These are phyloP conservation scores for Straminergon stramineum DNA, from an alignment of 225 moss, liverwort and hornwort species.

Conservation along the genomic window DNA sequence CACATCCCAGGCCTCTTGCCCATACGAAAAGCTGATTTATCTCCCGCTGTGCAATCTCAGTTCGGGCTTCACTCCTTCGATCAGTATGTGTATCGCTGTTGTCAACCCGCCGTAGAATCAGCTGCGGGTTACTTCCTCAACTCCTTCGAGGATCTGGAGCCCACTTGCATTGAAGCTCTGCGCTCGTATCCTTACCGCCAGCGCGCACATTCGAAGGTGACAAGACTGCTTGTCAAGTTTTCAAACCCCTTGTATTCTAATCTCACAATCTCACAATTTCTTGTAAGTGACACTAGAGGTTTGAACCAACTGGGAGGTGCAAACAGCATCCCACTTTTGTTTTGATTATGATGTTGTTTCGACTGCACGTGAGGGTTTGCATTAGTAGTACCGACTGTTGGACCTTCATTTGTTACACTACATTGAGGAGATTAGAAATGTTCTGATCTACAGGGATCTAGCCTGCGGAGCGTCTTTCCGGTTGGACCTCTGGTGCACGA, in stretches of 20 bases:
- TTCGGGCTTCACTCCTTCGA: not conserved
- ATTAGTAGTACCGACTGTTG: not conserved
- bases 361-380: not conserved
- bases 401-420: not conserved
- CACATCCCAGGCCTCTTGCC: slow-evolving; percentile 12
- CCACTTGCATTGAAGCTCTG: slow-evolving; percentile 11
- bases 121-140: slow-evolving; percentile 11
- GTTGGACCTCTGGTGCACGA: slow-evolving; percentile 26
- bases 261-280: not conserved
- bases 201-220: slow-evolving; percentile 1
- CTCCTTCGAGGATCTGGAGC: slow-evolving; percentile 24
- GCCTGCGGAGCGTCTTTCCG: not conserved
- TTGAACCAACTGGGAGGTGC: not conserved
- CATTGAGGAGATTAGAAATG: no score
- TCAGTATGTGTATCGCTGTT: not conserved
- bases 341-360: no score
- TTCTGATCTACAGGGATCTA: not conserved
- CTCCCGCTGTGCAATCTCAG: not conserved
- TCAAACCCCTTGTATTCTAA: not conserved
- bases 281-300: not conserved
- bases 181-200: not conserved
- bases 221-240: not conserved
- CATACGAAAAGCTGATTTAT: not conserved
- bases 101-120: not conserved
- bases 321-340: not conserved